Base-by-base conservation (phyloP, 2,329 filamentous ascomycete genomes). In the Aschersonia sp. region DNA sequence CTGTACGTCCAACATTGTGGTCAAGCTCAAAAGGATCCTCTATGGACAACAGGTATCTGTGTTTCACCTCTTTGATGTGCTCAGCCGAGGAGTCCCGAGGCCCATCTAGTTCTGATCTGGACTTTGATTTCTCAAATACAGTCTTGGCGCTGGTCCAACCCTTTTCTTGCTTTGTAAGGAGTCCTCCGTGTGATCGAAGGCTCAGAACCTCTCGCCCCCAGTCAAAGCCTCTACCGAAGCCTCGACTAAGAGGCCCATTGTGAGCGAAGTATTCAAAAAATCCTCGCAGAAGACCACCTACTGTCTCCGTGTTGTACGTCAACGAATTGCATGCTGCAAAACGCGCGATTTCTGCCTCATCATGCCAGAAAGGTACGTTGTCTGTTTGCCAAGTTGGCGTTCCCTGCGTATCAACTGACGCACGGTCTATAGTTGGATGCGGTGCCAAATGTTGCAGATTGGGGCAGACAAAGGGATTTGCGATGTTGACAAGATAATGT, bases 221-320 rank as follows among this genome's bases (percentile, higher is more conserved):
- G 58, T 85, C 78, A 61, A 95, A 95, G 1, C 77, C 77, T 42
- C 75, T 73, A 44, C 58, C 58, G 1, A 63, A 61, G 3, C 69
- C 68, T 4, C 70, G 73, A 51, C 68, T 68, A 68, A 82, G 71
- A n/a, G 63, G 58, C 28, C 72, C 72, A 51, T 66, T 71, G 31
- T 83, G 77, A 3, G 85, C 82, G 58, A 83, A 95, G 63, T 94
- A 95, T 56, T 87, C 82, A 59, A 94, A 95, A 67, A 96, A 95
- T 0, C 86, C 86, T 47, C 82, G 75, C 1, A 96, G 71, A 0
- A 96, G 71, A 4, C 74, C 69, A 2, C 86, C 87, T 2, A 91
- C 57, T 0, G 80, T 74, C 49, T 92, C 80, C 1, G 61, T 65
- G 58, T 94, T 95, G 41, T 73, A 67, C 31, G 79, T 86, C 35